Evolutionary conservation across 1,284 basidiomycete species (phyloP), one percentile per base, ranked within the genome.

Genomic region (Ceratobasidium theobromae): DNA sequence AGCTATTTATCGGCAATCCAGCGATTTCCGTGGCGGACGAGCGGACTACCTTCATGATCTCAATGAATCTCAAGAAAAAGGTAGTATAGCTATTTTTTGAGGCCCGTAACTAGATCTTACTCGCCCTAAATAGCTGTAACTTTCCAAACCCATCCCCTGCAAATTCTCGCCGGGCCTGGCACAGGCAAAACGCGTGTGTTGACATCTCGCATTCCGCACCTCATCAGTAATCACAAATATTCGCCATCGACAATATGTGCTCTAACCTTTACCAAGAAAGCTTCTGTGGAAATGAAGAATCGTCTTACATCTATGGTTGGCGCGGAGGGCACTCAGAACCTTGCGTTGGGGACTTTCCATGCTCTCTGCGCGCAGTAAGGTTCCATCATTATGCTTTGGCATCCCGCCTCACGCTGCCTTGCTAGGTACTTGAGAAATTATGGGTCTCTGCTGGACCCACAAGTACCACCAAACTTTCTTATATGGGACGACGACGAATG

Each of bases 191-290:
- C 78, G 0, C 72, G 87, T 76, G 88, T 91, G 16, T 76, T 95
- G 18, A 94, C 89, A 1, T 85, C 85, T 30, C 81, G 92, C 16
- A 89, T 94, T 35, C 90, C 88, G 0, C 81, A 92, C 73, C 79
- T 95, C 18, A 85, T 93, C 41, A 76, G 84, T 18, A 75, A 82
- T 45, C 84, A 88, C 72, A 73, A 73, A 11, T 75, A 87, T 27
- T 74, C 78, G 6, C 85, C 90, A 0, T 77, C 80, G 5, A 79
- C 85, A 51, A 89, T 93, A 76, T 88, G 86, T 69, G 88, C 89
- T 0, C 89, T 93, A 1, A 92, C 90, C 0, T 92, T 91, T 75
- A 91, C 89, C 4, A 93, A 94, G 79, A 94, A 95, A 76, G 92
- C 93, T 4, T 92, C 93, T 1, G 87, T 85, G 69, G 93, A 96